Conservation (phyloP, 2,329 filamentous ascomycete genomes). For the Colletotrichum liaoningense region DNA sequence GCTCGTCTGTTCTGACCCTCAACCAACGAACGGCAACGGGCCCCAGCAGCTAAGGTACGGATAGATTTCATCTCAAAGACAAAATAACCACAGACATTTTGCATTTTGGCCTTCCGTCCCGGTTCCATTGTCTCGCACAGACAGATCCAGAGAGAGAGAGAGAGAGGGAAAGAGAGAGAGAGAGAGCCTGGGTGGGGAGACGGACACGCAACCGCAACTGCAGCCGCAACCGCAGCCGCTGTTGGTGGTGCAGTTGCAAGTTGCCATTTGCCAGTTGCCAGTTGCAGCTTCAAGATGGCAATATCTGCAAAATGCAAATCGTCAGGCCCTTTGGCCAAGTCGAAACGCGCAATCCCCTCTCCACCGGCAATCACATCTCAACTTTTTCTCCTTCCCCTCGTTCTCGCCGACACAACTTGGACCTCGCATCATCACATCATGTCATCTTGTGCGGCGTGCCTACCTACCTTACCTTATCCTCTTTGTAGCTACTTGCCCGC, state of each 20-base stretch:
- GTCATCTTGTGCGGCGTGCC: conserved; percentile 7
- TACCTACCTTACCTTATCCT: neutral
- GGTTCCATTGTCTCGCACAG: neutral
- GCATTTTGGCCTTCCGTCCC: conserved; percentile 2
- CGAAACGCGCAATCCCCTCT: conserved; percentile 17
- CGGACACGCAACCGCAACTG: neutral
- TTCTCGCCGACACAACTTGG: neutral
- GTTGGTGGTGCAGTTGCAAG: neutral
- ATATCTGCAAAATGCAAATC: neutral
- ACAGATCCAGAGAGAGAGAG: neutral
- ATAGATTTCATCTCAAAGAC: conserved; percentile 4
- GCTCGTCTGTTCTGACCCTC: neutral
- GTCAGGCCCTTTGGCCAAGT: neutral
- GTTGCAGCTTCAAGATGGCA: neutral
- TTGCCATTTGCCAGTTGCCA: neutral
- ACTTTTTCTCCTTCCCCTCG: neutral
- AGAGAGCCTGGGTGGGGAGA: too few species aligned
- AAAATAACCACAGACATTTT: conserved; percentile 1
- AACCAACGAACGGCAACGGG: neutral
- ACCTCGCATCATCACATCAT: conserved; percentile 21
- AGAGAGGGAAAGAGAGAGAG: too few species aligned
- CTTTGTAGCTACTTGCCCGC: neutral
- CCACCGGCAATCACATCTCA: conserved; percentile 27
- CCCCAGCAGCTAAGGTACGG: neutral
- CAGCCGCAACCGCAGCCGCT: neutral